Evolutionary conservation across 805 yeast genomes (phyloP).

Genomic region (Yamadazyma sp.): DNA sequence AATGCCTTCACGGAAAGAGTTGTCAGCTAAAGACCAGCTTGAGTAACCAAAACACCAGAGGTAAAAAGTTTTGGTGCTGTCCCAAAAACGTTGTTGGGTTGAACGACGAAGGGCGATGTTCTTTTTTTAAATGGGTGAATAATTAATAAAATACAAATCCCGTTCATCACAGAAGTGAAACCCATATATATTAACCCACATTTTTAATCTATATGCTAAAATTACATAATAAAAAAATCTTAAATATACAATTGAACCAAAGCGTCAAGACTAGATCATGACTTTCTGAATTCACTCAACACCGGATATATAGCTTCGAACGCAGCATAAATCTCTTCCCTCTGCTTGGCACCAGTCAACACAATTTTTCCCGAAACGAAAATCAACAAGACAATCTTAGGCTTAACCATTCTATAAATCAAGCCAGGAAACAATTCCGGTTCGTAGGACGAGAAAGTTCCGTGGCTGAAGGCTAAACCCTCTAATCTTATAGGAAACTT

Average conservation of each 20-base stretch:
- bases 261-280: constrained; percentile 30
- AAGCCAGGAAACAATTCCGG: constrained; percentile 98
- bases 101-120: constrained; percentile 18
- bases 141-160: neutral
- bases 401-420: constrained; percentile 99
- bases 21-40: constrained; percentile 31
- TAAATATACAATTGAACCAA: constrained; percentile 6
- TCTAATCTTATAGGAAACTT: constrained; percentile 96
- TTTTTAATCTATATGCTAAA: constrained; percentile 13
- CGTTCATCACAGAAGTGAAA: neutral
- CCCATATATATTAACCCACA: constrained; percentile 9
- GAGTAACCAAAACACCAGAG: constrained; percentile 23
- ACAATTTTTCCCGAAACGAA: constrained; percentile 98
- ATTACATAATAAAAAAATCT: constrained; percentile 12
- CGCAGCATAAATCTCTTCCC: constrained; percentile 97
- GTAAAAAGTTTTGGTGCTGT: constrained; percentile 36
- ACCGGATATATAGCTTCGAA: constrained; percentile 98
- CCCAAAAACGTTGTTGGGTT: constrained; percentile 13
- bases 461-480: constrained; percentile 97
- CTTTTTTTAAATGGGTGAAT: constrained; percentile 20
- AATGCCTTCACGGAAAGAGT: constrained; percentile 25
- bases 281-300: constrained; percentile 93
- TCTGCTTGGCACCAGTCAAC: constrained; percentile 96
- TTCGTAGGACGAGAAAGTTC: constrained; percentile 97
- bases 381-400: constrained; percentile 91